Evolutionary conservation across 352 stramenopile genomes (phyloP), one percentile per base, ranked within the genome.

Genomic region (Phytophthora pini): DNA sequence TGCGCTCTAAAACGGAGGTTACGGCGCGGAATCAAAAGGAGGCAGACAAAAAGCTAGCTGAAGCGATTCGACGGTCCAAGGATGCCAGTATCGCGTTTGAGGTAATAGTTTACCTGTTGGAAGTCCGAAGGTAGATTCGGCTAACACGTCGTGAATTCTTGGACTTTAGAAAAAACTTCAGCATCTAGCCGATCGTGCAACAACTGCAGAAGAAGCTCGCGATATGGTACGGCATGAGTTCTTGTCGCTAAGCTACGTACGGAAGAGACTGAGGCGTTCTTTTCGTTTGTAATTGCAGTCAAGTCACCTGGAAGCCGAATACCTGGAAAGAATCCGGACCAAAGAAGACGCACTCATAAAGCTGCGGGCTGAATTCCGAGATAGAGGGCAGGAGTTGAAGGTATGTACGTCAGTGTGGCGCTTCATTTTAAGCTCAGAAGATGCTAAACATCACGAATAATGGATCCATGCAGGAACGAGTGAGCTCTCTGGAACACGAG

Each of bases 271-370:
- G 7, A 45, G n/a, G 9, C 20, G 29, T 31, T 49, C n/a, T 56
- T 12, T 2, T n/a, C 4, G n/a, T 22, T 58, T 56, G 12, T 51
- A 6, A 27, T 41, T 61, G 15, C 31, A 86, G 77, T 68, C 72
- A 49, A 81, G 61, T 34, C 70, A 75, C 20, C 27, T 84, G 8
- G 82, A 91, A 71, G 69, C 38, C 1, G 75, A 89, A 27, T 82
- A 79, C 5, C 58, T 74, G n/a, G 56, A 82, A 29, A 74, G 67
- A 11, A 66, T 89, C 2, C 71, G 79, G 31, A 27, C 68, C 1
- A 89, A 90, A 54, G 79, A 90, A 22, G 72, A 87, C 8, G 76
- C 83, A 29, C 32, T 88, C 1, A 65, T 51, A 34, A 88, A 84
- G 51, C 47, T 87, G 41, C 72, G 77, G 22, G 69, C 56, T 45